phyloP scores from a whole-genome alignment of 352 stramenopile genomes.

The Phytophthora rubi region DNA sequence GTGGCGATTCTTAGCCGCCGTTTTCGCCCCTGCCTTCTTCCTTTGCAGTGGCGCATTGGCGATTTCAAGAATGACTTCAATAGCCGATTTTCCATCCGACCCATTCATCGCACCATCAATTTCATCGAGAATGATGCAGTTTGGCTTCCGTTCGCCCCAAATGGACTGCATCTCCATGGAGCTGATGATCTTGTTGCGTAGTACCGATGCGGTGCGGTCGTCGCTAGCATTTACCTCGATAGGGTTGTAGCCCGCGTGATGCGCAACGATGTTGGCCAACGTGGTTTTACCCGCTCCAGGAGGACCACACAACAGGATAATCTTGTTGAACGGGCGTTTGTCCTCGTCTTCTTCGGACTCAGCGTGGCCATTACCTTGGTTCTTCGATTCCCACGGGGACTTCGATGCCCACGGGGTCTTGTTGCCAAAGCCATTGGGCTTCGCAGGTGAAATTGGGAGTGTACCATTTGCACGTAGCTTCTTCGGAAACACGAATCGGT shows the following conservation, averaged over 20 bases:
- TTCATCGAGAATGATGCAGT: conserved; percentile 99
- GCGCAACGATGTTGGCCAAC: conserved; percentile 96
- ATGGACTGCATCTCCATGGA: conserved; percentile 94
- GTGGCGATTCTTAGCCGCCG: conserved; percentile 51
- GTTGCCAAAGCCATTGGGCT: conserved; percentile 11
- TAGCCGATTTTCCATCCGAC: conserved; percentile 81
- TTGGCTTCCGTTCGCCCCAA: conserved; percentile 90
- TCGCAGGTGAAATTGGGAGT: conserved; percentile 17
- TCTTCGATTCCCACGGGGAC: conserved; percentile 21
- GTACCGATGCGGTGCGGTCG: conserved; percentile 92
- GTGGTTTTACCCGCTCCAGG: conserved; percentile 97
- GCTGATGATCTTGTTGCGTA: conserved; percentile 92
- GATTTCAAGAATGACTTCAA: conserved; percentile 94
- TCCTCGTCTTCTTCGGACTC: conserved; percentile 51
- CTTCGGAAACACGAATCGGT: conserved; percentile 94
- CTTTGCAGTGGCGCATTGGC: conserved; percentile 80
- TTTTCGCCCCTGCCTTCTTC: conserved; percentile 51
- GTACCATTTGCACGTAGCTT: conserved; percentile 49
- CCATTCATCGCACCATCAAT: conserved; percentile 96
- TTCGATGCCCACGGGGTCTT: conserved; percentile 28
- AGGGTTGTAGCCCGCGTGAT: conserved; percentile 96
- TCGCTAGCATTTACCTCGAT: conserved; percentile 99
- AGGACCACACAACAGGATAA: conserved; percentile 96
- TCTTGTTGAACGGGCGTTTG: conserved; percentile 71
- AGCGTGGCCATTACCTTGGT: conserved; percentile 9